These are phyloP conservation scores for Entomophthora muscae DNA, from an alignment of 371 early-diverging fungal species.

Conservation along the genomic window DNA sequence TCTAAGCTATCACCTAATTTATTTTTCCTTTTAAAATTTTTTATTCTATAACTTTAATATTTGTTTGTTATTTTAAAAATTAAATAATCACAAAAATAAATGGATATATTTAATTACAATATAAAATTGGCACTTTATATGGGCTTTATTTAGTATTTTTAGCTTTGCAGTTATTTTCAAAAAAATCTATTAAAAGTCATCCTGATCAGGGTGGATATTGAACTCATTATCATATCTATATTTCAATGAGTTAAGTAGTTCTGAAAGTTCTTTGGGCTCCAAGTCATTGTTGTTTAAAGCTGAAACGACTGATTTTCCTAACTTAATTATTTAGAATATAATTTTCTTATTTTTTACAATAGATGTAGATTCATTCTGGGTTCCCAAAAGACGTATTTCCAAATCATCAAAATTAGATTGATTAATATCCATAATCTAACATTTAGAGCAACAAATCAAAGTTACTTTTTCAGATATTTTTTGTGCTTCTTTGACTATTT, in stretches of 20 bases:
- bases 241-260: neutral
- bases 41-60: too few relatives aligned
- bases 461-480: conserved; percentile 6
- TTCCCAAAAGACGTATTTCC: neutral
- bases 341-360: neutral
- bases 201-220: neutral
- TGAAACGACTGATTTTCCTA: neutral
- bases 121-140: neutral
- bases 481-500: conserved; percentile 6
- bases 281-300: neutral
- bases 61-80: too few relatives aligned
- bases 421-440: neutral
- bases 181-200: neutral
- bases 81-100: too few relatives aligned
- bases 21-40: too few relatives aligned
- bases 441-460: neutral
- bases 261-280: neutral
- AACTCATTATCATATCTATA: neutral
- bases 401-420: neutral
- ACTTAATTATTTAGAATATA: neutral
- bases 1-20: too few relatives aligned
- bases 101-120: neutral
- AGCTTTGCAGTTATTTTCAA: neutral
- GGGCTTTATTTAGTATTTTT: neutral
- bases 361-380: neutral